Base-by-base conservation (phyloP, 305 asterid genomes). In the Vinca major region DNA sequence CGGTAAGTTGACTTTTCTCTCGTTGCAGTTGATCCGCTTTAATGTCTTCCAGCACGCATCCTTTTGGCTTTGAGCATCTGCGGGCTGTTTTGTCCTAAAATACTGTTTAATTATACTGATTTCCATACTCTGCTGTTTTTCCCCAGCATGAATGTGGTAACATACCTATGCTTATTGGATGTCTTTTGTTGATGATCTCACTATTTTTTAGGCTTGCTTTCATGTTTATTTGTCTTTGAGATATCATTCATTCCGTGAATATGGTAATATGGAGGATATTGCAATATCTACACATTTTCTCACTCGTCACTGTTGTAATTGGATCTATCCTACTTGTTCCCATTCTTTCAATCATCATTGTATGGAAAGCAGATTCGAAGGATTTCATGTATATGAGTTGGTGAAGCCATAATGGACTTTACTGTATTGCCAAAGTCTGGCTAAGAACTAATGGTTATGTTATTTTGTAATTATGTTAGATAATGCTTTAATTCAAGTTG, bases 401-500 rank as follows among this genome's bases (percentile, higher is more conserved):
- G 7, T 48, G 52, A 48, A 41, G 33, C 21, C 45, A 20, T 19
- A 33, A 65, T 39, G 41, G 7, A 19, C 19, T 10, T 65, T 3
- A 0, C n/a, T 65, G 33, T 8, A 54, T 33, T 68, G 47, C 10
- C n/a, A 5, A 16, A 13, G 36, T 26, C 10, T 36, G 40, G 17
- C 26, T 60, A 60, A 52, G 7, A 26, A 14, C 3, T 50, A 48
- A 9, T 43, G 49, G 20, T 10, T 19, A 3, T 67, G n/a, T 54
- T 10, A 14, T 5, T 17, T 16, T 48, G 5, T 50, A 47, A 51
- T 5, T 12, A 56, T 71, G 33, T 52, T 12, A 60, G 65, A 68
- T 66, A 65, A 69, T 71, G 61, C 37, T 52, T 65, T 73, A 36
- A 60, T 51, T 75, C 56, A 77, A 77, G 82, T 71, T 79, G 89